Conservation (phyloP, 2,329 filamentous ascomycete species). For the Chalaropsis thielavioides region DNA sequence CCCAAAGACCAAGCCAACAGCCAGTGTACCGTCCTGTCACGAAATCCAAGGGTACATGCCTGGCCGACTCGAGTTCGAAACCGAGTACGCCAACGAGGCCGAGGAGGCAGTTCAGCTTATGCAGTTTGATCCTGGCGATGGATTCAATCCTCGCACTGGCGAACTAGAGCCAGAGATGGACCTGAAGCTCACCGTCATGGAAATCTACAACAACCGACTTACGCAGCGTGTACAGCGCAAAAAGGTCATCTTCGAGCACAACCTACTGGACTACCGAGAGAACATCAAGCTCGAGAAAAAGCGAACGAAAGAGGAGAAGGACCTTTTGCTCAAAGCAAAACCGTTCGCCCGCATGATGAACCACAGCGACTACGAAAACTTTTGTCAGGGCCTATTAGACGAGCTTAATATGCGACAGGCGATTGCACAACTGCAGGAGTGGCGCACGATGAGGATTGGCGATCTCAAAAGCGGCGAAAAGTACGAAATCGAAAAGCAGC, state of each 20-base stretch:
- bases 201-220: conserved; percentile 88
- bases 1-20: conserved; percentile 90
- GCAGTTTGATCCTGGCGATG: conserved; percentile 94
- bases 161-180: conserved; percentile 93
- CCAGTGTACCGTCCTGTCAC: conserved; percentile 88
- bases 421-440: conserved; percentile 83
- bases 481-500: conserved; percentile 77
- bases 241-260: conserved; percentile 92
- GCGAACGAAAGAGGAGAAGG: conserved; percentile 85
- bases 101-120: conserved; percentile 97
- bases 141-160: conserved; percentile 68
- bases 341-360: conserved; percentile 97
- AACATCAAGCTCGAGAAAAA: conserved; percentile 86
- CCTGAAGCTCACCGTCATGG: conserved; percentile 93
- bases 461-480: conserved; percentile 79
- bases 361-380: conserved; percentile 71
- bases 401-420: conserved; percentile 85
- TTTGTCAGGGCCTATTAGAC: conserved; percentile 73
- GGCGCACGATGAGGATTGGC: conserved; percentile 71
- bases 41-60: conserved; percentile 99
- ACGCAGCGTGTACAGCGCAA: conserved; percentile 88
- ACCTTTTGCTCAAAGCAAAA: conserved; percentile 83
- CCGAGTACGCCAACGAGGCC: conserved; percentile 91
- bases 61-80: conserved; percentile 91
- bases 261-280: conserved; percentile 82